A percentile compares a stretch with the other conserved stretches of the same genome.
Evolutionary conservation across 768 basidiomycete genomes (phyloP).

Genomic region (Cytidiella melzeri): DNA sequence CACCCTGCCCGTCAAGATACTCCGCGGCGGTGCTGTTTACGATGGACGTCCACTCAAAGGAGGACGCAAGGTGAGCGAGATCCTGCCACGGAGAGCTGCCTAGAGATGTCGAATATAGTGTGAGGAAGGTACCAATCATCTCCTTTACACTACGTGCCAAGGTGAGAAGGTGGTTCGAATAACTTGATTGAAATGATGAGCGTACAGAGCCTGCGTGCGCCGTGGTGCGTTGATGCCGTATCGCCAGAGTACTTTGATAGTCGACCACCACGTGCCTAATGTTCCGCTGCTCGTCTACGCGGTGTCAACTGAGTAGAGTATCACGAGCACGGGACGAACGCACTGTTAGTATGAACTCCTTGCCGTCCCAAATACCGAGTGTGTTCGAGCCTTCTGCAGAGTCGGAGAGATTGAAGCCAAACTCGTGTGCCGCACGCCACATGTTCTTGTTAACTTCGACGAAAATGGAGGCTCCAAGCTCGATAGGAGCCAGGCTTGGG

Average conservation of each 20-base stretch:
- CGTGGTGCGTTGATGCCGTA: conserved; percentile 64
- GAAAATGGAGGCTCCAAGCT: conserved; percentile 88
- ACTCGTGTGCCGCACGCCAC: conserved; percentile 72
- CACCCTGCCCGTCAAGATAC: conserved; percentile 48
- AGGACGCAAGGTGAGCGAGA: conserved; percentile 48
- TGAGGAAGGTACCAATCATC: conserved; percentile 46
- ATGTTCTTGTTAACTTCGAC: conserved; percentile 68
- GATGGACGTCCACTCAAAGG: conserved; percentile 44
- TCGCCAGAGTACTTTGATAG: conserved; percentile 66
- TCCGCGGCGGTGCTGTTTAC: conserved; percentile 47
- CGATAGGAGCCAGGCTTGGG: conserved; percentile 53
- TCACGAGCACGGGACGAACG: conserved; percentile 14
- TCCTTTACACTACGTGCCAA: conserved; percentile 47
- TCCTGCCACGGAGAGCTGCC: conserved; percentile 57
- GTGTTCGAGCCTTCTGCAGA: conserved; percentile 18
- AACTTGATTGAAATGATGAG: background rate
- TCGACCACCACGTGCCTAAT: conserved; percentile 57
- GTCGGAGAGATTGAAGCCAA: conserved; percentile 59
- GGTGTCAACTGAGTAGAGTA: background rate
- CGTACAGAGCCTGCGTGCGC: conserved; percentile 48
- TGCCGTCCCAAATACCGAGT: conserved; percentile 82
- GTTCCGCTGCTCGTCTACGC: conserved; percentile 25
- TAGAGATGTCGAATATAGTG: conserved; percentile 43
- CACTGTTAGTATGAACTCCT: conserved; percentile 60
- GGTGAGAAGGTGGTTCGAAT: background rate